Evolutionary conservation across 345 rosid genomes (phyloP).

Genomic region (Nephelium lappaceum): DNA sequence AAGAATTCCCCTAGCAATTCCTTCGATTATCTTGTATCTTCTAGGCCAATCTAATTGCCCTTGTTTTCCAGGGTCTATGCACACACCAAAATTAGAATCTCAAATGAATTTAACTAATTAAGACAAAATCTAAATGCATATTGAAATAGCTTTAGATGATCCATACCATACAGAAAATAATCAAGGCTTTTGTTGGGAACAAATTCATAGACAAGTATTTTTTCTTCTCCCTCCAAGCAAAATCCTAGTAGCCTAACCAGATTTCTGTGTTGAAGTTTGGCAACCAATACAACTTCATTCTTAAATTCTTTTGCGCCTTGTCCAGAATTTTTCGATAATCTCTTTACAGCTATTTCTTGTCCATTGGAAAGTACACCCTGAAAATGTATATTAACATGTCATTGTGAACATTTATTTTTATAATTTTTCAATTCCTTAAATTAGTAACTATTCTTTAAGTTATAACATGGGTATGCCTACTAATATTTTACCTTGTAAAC

Average conservation of each 20-base stretch:
- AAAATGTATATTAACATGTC: neutral
- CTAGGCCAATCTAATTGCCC: slow-evolving; percentile 47
- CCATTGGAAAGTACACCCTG: slow-evolving; percentile 32
- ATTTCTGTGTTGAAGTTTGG: slow-evolving; percentile 44
- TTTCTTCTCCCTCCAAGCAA: slow-evolving; percentile 40
- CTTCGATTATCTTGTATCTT: slow-evolving; percentile 49
- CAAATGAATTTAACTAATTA: neutral
- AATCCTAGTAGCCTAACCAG: slow-evolving; percentile 39
- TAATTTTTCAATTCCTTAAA: neutral
- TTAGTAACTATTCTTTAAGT: neutral
- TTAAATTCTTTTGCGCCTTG: slow-evolving; percentile 39
- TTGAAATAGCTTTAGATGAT: neutral
- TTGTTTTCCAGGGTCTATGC: slow-evolving; percentile 27
- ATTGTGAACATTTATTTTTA: neutral
- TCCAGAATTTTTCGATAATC: slow-evolving; percentile 25
- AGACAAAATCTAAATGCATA: neutral
- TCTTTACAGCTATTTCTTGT: slow-evolving; percentile 36
- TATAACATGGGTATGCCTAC: neutral
- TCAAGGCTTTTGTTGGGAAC: slow-evolving; percentile 41
- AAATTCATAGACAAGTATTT: slow-evolving; percentile 36
- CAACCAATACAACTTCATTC: slow-evolving; percentile 36
- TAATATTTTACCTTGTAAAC: slow-evolving; percentile 53
- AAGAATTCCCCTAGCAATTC: slow-evolving; percentile 59
- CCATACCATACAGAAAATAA: slow-evolving; percentile 24
- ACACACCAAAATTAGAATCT: neutral